Evolutionary conservation across 331 rosid species (phyloP), one percentile per base, ranked within the genome.

Genomic region (Quercus lobata): DNA sequence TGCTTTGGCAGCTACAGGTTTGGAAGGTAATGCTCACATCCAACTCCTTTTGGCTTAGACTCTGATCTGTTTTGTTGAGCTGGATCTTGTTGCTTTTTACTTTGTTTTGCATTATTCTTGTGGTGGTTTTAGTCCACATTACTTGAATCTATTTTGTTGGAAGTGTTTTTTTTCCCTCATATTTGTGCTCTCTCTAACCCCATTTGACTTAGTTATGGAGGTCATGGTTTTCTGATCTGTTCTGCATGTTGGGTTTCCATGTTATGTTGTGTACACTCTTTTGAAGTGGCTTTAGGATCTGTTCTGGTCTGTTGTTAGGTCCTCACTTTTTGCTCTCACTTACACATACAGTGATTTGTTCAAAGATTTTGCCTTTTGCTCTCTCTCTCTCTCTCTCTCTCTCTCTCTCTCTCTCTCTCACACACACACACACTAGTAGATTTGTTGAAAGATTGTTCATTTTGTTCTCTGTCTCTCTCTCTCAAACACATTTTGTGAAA

Each of bases 21-120:
- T 84, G 37, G 89, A 90, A 86, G 91, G 97, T 92, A 87, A 83
- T 73, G 69, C 60, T 73, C 61, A 10, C 71, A 72, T 80, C 49
- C 60, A 4, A 46, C 57, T 37, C 44, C 72, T 14, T 60, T 68
- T 72, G 37, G n/a, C 57, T 88, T 54, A 18, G 32, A 44, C 21
- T 11, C 30, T 27, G 72, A 70, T 75, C 46, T 84, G 14, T 37
- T 21, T 1, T 32, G 17, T 8, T 63, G 53, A 68, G 53, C 72
- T 68, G 72, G 72, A 18, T 34, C 46, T 68, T 65, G n/a, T 3
- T 19, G 9, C 72, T 35, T 35, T 10, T 10, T 7, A 35, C 27
- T 19, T 10, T 34, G 29, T 0, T 68, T 65, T 68, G 53, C 29
- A 35, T 19, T 35, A 11, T 68, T 34, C 9, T 25, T 34, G 17